Percentiles rank a stretch among this genome's conserved stretches.
These are phyloP conservation scores for Wickerhamomyces sp. DNA, from an alignment of 1,139 yeast genomes.

Conservation along the genomic window DNA sequence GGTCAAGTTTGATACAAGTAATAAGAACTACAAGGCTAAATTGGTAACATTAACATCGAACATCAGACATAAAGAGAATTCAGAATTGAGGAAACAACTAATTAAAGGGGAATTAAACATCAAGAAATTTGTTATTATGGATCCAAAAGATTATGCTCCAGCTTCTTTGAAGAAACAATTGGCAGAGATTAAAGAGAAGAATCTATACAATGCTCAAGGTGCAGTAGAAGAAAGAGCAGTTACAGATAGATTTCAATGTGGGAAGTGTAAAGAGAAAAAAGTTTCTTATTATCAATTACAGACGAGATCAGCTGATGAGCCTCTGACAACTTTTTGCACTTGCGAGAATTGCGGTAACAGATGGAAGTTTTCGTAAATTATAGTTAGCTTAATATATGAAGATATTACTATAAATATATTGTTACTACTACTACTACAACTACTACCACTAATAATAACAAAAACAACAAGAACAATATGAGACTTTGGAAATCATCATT, in stretches of 20 bases:
- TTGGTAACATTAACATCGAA: slow-evolving; percentile 30
- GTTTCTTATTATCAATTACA: slow-evolving; percentile 97
- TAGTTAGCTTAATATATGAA: no score
- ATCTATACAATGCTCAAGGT: slow-evolving; percentile 94
- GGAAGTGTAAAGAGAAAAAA: slow-evolving; percentile 94
- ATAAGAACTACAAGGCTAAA: slow-evolving; percentile 17
- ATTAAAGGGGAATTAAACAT: slow-evolving; percentile 31
- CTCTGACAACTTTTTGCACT: slow-evolving; percentile 94
- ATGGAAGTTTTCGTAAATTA: slow-evolving; percentile 98
- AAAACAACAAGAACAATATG: background rate
- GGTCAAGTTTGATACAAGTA: slow-evolving; percentile 47
- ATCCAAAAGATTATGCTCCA: slow-evolving; percentile 93
- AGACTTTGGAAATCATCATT: no score
- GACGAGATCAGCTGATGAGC: slow-evolving; percentile 98
- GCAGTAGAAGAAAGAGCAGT: slow-evolving; percentile 97
- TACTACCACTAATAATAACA: background rate
- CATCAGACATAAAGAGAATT: slow-evolving; percentile 83
- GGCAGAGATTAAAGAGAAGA: slow-evolving; percentile 80
- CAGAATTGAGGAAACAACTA: slow-evolving; percentile 64
- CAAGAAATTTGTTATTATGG: slow-evolving; percentile 65
- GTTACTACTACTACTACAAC: no score
- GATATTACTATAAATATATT: background rate
- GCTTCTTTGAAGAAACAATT: slow-evolving; percentile 80
- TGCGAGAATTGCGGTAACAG: slow-evolving; percentile 97
- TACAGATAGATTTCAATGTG: slow-evolving; percentile 94